Percentiles rank a stretch among this genome's conserved stretches.
phyloP scores from a whole-genome alignment of 1,284 basidiomycete genomes.

The Cryptococcus jaspeensis region DNA sequence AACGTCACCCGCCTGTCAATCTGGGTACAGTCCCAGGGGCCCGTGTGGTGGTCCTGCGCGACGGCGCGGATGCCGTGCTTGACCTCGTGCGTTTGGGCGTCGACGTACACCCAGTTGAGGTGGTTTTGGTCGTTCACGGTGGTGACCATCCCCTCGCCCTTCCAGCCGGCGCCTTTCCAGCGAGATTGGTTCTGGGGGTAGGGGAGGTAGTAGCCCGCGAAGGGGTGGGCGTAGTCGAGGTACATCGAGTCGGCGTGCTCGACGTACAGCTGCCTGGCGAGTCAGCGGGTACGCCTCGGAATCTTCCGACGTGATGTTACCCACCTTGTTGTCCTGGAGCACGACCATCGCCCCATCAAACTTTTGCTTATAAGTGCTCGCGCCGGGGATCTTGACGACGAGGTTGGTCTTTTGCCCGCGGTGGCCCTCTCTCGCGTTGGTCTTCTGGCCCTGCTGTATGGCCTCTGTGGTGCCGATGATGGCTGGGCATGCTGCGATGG shows the following conservation, averaged over 20 bases:
- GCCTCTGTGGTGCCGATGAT: constrained; percentile 24
- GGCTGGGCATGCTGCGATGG: constrained; percentile 21
- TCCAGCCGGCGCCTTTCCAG: constrained; percentile 21
- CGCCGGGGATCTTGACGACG: constrained; percentile 11
- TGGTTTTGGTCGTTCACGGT: constrained; percentile 20
- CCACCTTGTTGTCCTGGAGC: constrained; percentile 18
- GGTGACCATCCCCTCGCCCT: constrained; percentile 21
- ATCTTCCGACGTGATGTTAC: background rate
- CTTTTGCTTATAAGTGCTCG: constrained; percentile 11
- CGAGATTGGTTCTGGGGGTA: constrained; percentile 18
- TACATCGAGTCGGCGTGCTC: constrained; percentile 13
- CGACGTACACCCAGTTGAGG: constrained; percentile 24
- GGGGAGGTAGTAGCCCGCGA: constrained; percentile 21
- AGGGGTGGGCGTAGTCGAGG: constrained; percentile 13
- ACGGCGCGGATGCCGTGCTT: constrained; percentile 15
- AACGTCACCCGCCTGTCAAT: constrained; percentile 18
- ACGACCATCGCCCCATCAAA: constrained; percentile 20
- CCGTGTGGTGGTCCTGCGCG: constrained; percentile 10
- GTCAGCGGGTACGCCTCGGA: background rate
- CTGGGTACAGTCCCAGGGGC: constrained; percentile 20
- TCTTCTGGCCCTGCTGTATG: constrained; percentile 20
- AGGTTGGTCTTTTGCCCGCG: constrained; percentile 19
- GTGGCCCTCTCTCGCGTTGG: constrained; percentile 18
- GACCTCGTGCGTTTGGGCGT: constrained; percentile 15
- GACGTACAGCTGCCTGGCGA: constrained; percentile 13